Percentiles rank a stretch among this genome's conserved stretches.
These are phyloP conservation scores for Aciculosporium take DNA, from an alignment of 2,329 filamentous ascomycete species.

Conservation along the genomic window DNA sequence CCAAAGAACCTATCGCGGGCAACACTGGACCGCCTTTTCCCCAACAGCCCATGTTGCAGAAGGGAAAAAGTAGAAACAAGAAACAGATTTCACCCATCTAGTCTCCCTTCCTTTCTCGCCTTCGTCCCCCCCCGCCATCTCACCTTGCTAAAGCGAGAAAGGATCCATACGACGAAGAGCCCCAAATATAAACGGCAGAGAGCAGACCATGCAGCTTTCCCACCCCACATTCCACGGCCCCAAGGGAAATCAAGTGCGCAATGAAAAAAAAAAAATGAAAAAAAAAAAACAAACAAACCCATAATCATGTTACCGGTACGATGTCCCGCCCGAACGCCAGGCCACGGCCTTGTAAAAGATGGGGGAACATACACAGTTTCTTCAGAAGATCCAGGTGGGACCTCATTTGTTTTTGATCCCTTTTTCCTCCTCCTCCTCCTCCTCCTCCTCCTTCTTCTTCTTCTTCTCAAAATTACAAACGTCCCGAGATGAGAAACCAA, in stretches of 20 bases:
- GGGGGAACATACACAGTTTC: neutral
- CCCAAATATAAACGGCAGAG: neutral
- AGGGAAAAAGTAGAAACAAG: neutral
- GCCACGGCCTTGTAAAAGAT: neutral
- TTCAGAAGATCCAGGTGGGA: too few relatives aligned
- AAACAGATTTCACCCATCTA: neutral
- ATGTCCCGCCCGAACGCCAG: constrained; percentile 7
- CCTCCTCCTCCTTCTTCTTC: neutral
- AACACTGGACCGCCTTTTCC: neutral
- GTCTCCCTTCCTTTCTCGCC: neutral
- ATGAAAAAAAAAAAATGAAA: neutral
- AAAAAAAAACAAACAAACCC: neutral
- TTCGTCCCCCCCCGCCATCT: neutral
- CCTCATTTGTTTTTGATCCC: neutral
- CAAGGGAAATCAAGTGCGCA: too few relatives aligned
- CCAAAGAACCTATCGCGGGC: neutral
- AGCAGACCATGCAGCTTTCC: neutral
- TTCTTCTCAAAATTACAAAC: too few relatives aligned
- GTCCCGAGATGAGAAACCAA: too few relatives aligned
- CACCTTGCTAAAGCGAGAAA: too few relatives aligned
- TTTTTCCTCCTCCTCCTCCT: neutral
- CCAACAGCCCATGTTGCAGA: constrained; percentile 3
- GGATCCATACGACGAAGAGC: too few relatives aligned
- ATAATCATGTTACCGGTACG: constrained; percentile 2
- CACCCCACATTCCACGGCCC: too few relatives aligned